Base-by-base conservation (phyloP, 2,329 filamentous ascomycete species). In the Arthrobotrys sinensis region DNA sequence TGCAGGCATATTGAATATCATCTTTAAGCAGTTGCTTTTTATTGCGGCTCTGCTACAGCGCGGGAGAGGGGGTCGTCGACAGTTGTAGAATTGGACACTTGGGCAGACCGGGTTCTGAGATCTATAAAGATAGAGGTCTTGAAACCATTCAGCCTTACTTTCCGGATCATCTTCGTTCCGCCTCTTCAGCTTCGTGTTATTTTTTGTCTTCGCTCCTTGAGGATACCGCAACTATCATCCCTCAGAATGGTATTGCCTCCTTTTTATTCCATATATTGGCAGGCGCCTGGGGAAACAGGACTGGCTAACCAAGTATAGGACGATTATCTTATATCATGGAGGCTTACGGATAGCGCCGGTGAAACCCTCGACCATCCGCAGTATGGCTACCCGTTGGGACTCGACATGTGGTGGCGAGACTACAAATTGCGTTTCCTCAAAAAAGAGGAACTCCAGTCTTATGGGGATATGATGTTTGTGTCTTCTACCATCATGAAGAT, bases 221-320 rank as follows among this genome's bases (percentile, higher is more conserved):
- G 32, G 28, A 6, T 8, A 24, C 12, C 19, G 19, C 24, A 24
- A 19, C 28, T 38, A 1, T 10, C 8, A 38, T 65, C 24, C 40
- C 19, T 55, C 3, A 14, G 0, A 36, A 64, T 50, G 32, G 62
- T 50, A 50, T 40, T 48, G 16, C 21, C 11, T n/a, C 2, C 60
- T 8, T 65, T 28, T 40, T 50, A 11, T 8, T n/a, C 4, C 11
- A n/a, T 48, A n/a, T 48, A 12, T 12, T 1, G 1, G 11, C 16
- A 38, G 28, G 16, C 14, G 2, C 48, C n/a, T 24, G 28, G 28
- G 5, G 1, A 14, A 2, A 11, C 40, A 3, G 4, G 14, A 53
- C 6, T 4, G 1, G 28, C 52, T 57, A 57, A 57, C 52, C 12
- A 40, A 43, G 24, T 65, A n/a, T 53, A 77, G 72, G 19, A 70